Conservation (phyloP, 2,329 filamentous ascomycete genomes). For the Gremmenia infestans region DNA sequence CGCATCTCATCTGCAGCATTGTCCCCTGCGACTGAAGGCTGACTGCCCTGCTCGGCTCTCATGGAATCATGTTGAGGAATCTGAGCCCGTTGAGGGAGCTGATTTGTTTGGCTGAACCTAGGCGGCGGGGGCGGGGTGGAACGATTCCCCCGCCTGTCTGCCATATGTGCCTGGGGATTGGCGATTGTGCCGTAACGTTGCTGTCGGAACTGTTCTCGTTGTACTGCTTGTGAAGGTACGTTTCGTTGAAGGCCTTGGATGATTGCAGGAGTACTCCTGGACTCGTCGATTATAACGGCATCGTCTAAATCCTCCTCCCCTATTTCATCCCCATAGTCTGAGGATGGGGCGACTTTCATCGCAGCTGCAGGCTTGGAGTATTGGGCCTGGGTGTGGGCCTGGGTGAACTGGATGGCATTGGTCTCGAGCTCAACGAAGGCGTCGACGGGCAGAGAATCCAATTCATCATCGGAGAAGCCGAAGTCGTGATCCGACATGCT, state of each 20-base stretch:
- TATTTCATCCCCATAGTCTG: constrained; percentile 35
- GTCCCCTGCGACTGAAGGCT: constrained; percentile 7
- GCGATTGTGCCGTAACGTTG: constrained; percentile 17
- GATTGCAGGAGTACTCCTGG: constrained; percentile 21
- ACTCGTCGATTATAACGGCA: constrained; percentile 43
- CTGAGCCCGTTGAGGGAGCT: neutral
- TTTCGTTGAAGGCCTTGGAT: constrained; percentile 14
- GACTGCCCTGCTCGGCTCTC: constrained; percentile 12
- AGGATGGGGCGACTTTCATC: constrained; percentile 25
- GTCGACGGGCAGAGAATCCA: constrained; percentile 55
- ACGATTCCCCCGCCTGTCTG: constrained; percentile 10
- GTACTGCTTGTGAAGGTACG: constrained; percentile 12
- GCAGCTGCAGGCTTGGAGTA: neutral
- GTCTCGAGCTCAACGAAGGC: constrained; percentile 58
- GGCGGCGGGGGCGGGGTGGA: constrained; percentile 7
- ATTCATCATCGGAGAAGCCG: constrained; percentile 59
- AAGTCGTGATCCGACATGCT: constrained; percentile 43
- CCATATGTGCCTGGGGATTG: constrained; percentile 7
- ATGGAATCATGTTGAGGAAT: constrained; percentile 15
- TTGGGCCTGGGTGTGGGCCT: constrained; percentile 23
- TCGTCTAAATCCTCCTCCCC: constrained; percentile 45
- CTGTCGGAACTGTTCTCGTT: constrained; percentile 21
- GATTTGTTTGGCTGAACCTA: constrained; percentile 9
- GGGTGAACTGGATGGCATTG: constrained; percentile 56
- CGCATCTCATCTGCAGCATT: constrained; percentile 17